These are phyloP conservation scores for Trametes gibbosa DNA, from an alignment of 768 basidiomycete genomes.

Conservation along the genomic window DNA sequence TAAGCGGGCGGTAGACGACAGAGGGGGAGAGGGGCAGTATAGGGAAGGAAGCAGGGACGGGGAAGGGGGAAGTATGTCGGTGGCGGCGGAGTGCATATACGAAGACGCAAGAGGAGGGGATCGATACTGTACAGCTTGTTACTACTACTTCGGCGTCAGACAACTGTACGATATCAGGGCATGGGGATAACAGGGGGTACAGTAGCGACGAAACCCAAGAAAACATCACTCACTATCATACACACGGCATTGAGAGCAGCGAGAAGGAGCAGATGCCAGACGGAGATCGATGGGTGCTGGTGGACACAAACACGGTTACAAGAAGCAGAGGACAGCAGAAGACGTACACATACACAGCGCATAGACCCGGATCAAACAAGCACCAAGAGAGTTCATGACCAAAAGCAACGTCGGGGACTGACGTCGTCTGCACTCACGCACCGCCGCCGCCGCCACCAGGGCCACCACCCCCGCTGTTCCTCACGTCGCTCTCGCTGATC, in stretches of 20 bases:
- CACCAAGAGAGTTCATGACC: background rate
- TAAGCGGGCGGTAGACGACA: background rate
- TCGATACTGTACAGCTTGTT: constrained; percentile 9
- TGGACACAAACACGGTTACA: background rate
- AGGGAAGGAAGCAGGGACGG: background rate
- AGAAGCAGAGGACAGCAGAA: background rate
- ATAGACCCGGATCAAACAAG: background rate
- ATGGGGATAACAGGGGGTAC: background rate
- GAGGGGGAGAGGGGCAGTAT: background rate
- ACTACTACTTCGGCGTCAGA: constrained; percentile 4
- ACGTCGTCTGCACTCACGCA: background rate
- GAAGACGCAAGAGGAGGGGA: background rate
- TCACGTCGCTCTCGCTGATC: constrained; percentile 18
- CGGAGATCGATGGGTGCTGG: background rate
- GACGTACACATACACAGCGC: constrained; percentile 8
- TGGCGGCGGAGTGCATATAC: background rate
- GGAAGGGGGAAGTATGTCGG: background rate
- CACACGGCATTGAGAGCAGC: background rate
- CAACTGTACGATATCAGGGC: constrained; percentile 12
- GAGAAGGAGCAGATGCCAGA: background rate
- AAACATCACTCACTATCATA: constrained; percentile 17
- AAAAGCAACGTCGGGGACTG: background rate
- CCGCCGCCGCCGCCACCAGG: constrained; percentile 12
- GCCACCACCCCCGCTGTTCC: constrained; percentile 8
- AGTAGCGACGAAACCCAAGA: constrained; percentile 1